These are phyloP conservation scores for Cenchrus americanus DNA, from an alignment of 176 grass and related monocot genomes.

Conservation along the genomic window DNA sequence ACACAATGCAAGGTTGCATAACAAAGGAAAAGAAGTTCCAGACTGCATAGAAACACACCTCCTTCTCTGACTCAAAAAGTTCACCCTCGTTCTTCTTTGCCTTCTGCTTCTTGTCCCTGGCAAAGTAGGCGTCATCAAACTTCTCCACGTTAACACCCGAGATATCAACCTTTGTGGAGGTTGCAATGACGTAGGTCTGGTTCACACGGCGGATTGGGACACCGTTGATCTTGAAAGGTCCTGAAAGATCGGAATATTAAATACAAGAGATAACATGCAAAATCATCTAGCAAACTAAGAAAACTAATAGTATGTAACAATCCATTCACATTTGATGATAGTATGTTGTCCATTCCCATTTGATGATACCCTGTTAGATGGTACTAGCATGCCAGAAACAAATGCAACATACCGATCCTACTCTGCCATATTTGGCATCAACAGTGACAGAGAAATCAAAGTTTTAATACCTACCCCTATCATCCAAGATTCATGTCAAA, in stretches of 20 bases:
- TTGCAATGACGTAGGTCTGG: slow-evolving; percentile 79
- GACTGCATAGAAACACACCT: slow-evolving; percentile 48
- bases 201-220: slow-evolving; percentile 89
- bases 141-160: slow-evolving; percentile 67
- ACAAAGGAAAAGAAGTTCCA: background rate
- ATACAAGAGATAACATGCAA: background rate
- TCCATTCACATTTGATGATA: background rate
- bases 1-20: background rate
- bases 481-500: background rate
- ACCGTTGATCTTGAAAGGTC: slow-evolving; percentile 95
- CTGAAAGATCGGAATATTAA: slow-evolving; percentile 34
- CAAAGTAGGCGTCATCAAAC: slow-evolving; percentile 87
- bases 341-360: background rate
- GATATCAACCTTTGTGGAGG: slow-evolving; percentile 87
- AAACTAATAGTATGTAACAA: background rate
- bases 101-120: slow-evolving; percentile 81
- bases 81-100: slow-evolving; percentile 81
- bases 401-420: background rate
- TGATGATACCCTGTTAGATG: background rate
- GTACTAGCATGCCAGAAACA: background rate
- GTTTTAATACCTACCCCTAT: background rate
- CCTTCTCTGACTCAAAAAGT: slow-evolving; percentile 83
- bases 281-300: background rate
- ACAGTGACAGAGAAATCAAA: background rate
- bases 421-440: background rate